Evolutionary conservation across 345 rosid species (phyloP), one percentile per base, ranked within the genome.

Genomic region (Aethionema arabicum): DNA sequence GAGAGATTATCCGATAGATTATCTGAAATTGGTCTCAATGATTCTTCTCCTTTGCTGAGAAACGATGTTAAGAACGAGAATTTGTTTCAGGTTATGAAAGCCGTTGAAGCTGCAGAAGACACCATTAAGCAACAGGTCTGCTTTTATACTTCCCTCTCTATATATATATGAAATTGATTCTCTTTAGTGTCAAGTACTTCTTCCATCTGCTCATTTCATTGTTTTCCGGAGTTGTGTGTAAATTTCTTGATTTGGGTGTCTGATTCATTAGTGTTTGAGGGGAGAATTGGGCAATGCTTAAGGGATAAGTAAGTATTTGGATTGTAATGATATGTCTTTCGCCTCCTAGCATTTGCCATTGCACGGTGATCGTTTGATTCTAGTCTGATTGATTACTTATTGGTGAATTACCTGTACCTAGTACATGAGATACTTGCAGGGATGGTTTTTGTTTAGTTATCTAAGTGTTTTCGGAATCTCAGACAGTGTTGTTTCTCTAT

Each of bases 31-130:
- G 70, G 69, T 11, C 56, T 86, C 5, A 68, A 67, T 36, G 77
- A 78, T 52, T 45, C 66, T 52, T 50, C 66, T 44, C 48, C 31
- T 40, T 60, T 5, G 2, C 63, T 35, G 9, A 74, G 44, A 66
- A 33, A 41, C 60, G 68, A 37, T 35, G 44, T 30, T 66, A 78
- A 74, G 52, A 79, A 77, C 67, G 83, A 80, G 11, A 83, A 66
- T 73, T 84, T 89, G 76, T 78, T 75, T 61, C 91, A 81, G 83
- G 99, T 85, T 31, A 81, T 87, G 82, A 82, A 87, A 70, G 96
- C 96, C 11, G 91, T 89, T 4, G 95, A 92, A 76, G 90, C 91
- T 5, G 96, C 98, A 12, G 96, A 87, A 77, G 79, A 85, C 60
- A 83, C 88, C 41, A 93, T 93, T 66, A 84, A 76, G 68, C 91